These are phyloP conservation scores for Peribolospora kevripleyi DNA, from an alignment of 768 basidiomycete genomes.

Conservation along the genomic window DNA sequence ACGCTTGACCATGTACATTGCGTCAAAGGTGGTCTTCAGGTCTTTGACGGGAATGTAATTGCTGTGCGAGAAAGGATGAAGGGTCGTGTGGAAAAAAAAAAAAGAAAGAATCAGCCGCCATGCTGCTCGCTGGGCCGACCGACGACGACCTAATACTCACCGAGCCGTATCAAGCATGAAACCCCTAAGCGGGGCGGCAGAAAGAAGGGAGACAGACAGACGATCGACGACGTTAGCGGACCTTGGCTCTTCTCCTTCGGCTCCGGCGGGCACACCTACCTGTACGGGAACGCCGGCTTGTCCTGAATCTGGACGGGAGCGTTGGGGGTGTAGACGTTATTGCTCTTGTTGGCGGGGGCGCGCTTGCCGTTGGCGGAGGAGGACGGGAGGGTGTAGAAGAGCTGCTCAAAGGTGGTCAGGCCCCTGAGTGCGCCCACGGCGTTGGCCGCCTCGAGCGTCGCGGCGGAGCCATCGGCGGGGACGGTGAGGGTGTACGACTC, in stretches of 20 bases:
- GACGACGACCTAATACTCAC: too few species aligned
- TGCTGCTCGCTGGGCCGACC: too few species aligned
- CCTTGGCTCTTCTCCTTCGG: constrained; percentile 28
- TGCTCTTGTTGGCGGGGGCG: constrained; percentile 17
- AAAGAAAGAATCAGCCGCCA: too few species aligned
- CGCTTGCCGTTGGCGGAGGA: not conserved
- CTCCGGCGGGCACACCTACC: constrained; percentile 32
- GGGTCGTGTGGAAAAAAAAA: too few species aligned
- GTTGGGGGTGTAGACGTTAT: constrained; percentile 29
- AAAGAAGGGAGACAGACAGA: too few species aligned
- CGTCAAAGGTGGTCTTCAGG: too few species aligned
- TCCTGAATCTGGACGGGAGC: constrained; percentile 39
- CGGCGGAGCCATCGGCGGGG: constrained; percentile 32
- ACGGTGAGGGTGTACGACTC: constrained; percentile 38
- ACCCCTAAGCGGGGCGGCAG: too few species aligned
- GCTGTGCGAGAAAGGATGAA: too few species aligned
- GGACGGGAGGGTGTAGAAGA: constrained; percentile 28
- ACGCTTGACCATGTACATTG: too few species aligned
- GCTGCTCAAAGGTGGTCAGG: constrained; percentile 46
- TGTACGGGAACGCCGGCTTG: constrained; percentile 32
- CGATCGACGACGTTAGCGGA: too few species aligned
- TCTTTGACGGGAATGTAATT: too few species aligned
- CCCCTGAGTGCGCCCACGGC: constrained; percentile 45
- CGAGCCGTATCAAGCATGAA: too few species aligned
- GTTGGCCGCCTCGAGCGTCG: constrained; percentile 32